phyloP scores from a whole-genome alignment of 2,329 filamentous ascomycete species.

The Diaporthe nobilis region DNA sequence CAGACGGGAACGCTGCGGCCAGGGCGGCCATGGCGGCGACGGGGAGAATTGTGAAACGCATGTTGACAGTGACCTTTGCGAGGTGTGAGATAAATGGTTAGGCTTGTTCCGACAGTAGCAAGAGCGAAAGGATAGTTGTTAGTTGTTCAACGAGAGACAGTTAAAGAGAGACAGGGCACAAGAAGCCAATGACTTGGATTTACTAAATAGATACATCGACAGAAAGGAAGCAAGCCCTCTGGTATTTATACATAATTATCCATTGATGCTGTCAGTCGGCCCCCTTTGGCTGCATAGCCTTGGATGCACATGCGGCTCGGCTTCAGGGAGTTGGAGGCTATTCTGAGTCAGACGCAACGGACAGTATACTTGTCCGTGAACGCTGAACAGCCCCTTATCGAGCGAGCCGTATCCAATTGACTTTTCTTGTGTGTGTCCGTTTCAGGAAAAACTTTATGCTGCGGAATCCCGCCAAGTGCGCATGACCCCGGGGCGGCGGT shows the following conservation, averaged over 20 bases:
- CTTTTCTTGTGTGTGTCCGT: not conserved
- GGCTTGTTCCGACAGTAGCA: not conserved
- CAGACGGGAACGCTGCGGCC: conserved; percentile 9
- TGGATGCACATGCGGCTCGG: not conserved
- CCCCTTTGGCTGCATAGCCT: not conserved
- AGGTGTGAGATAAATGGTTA: not conserved
- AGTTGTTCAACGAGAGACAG: conserved; percentile 14
- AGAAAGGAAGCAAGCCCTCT: not conserved
- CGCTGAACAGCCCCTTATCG: not conserved
- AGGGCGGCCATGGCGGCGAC: conserved; percentile 14
- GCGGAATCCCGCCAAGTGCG: conserved; percentile 19
- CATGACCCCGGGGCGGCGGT: not conserved
- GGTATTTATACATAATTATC: not conserved
- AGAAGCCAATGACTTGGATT: conserved; percentile 3
- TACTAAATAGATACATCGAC: no score
- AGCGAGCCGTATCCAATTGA: not conserved
- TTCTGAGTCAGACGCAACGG: not conserved
- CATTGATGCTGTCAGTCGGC: not conserved
- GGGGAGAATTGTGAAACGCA: conserved; percentile 1
- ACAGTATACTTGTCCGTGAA: not conserved
- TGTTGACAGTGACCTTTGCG: not conserved
- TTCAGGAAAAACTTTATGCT: conserved; percentile 8
- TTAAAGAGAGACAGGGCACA: not conserved
- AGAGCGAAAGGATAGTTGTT: not conserved
- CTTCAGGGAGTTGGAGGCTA: not conserved